These are phyloP conservation scores for Albophoma yamanashiensis DNA, from an alignment of 2,329 filamentous ascomycete species.

Conservation along the genomic window DNA sequence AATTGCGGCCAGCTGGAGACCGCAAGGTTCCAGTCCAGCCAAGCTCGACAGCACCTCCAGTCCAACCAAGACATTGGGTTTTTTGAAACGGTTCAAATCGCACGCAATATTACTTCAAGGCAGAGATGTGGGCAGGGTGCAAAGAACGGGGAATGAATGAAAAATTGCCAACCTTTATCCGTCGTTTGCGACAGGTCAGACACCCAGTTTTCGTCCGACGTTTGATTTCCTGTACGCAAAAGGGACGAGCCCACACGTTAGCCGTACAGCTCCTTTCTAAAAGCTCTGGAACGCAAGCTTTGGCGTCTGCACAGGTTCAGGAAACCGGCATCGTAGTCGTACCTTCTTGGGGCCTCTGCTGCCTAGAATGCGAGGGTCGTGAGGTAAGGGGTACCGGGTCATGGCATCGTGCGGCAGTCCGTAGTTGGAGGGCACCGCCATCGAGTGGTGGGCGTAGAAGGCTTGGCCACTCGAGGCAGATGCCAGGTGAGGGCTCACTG, in stretches of 20 bases:
- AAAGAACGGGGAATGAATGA: neutral
- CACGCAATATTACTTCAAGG: neutral
- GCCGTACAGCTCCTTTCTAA: neutral
- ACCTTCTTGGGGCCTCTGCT: slow-evolving; percentile 48
- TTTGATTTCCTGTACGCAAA: slow-evolving; percentile 43
- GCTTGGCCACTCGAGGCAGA: slow-evolving; percentile 20
- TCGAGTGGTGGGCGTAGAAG: slow-evolving; percentile 31
- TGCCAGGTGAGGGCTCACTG: slow-evolving; percentile 20
- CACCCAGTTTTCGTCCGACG: slow-evolving; percentile 54
- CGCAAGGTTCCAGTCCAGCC: neutral
- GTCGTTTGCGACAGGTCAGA: slow-evolving; percentile 48
- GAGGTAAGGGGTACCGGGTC: slow-evolving; percentile 35
- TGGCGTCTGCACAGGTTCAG: neutral
- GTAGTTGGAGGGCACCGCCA: slow-evolving; percentile 23
- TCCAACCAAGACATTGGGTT: neutral
- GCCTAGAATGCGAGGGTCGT: slow-evolving; percentile 36
- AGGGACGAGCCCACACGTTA: neutral
- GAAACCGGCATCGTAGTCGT: slow-evolving; percentile 11
- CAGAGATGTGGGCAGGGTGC: neutral
- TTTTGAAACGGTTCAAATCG: neutral
- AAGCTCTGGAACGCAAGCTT: neutral
- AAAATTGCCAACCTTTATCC: slow-evolving; percentile 44
- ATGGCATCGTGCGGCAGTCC: slow-evolving; percentile 32
- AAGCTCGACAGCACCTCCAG: neutral
- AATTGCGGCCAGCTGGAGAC: neutral